Base-by-base conservation (phyloP, 805 yeast genomes). In the Kodamaea nitidulidarum region DNA sequence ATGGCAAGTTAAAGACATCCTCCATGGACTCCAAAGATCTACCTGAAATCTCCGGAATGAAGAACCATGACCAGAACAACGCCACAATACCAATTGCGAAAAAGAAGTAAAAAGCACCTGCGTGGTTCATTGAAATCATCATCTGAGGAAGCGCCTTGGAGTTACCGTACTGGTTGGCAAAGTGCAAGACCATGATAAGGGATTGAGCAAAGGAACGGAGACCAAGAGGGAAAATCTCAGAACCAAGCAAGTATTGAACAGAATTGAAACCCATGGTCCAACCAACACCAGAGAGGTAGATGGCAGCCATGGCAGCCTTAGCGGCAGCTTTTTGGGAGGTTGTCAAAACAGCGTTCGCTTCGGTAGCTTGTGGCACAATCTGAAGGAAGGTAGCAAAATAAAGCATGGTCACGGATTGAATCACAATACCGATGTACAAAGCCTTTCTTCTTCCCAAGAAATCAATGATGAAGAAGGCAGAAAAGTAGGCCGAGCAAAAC, bases 181-280 rank as follows among this genome's bases (percentile, higher is more conserved):
- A 76, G 50, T 77, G 82, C 53, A 76, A 65, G 3, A 67, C 69
- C 82, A 77, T 77, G 45, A 73, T 65, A 17, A 71, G 42, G 3
- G 78, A 67, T 33, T 74, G 71, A 18, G 75, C 80, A 45, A 73
- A 56, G 26, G 70, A 67, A 45, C 81, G 64, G 26, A 71, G 61
- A 41, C 70, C 63, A 49, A 76, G 56, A 15, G 81, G 81, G 51
- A 76, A 67, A 38, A 77, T 65, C 50, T 77, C 82, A 3, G 81
- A 66, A 42, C 75, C 75, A 47, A 76, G 56, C 46, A 76, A 61
- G 50, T 76, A 76, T 52, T 76, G 81, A 35, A 75, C 61, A 0
- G 76, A 61, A 56, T 77, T 77, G 70, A 75, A 77, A 26, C 81
- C 81, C 56, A 76, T 53, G 22, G 78, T 71, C 82, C 81, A 77